Evolutionary conservation across 495 filamentous ascomycete genomes (phyloP).

Genomic region (Penicillium argentinense): DNA sequence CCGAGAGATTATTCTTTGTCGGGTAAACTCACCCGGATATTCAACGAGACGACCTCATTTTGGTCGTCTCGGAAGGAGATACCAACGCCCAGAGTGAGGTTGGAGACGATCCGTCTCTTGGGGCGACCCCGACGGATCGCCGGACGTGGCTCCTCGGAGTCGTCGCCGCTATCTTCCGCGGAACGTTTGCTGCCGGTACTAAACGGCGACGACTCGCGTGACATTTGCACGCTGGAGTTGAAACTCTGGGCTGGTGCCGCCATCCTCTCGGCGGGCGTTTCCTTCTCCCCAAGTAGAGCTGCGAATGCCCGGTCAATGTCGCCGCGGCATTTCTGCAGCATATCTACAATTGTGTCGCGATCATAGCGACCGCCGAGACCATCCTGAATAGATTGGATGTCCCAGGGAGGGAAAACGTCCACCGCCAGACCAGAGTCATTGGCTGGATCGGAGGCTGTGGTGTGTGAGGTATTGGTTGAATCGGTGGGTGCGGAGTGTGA

Average conservation of each 20-base stretch:
- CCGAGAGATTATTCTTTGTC: not conserved
- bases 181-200: conserved; percentile 52
- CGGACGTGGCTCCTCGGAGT: conserved; percentile 35
- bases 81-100: conserved; percentile 45
- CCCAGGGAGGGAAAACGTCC: conserved; percentile 52
- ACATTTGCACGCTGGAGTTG: conserved; percentile 40
- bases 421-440: conserved; percentile 36
- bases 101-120: conserved; percentile 41
- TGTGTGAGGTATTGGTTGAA: conserved; percentile 11
- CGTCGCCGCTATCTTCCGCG: conserved; percentile 46
- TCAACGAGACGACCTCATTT: conserved; percentile 46
- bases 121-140: conserved; percentile 30
- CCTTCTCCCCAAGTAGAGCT: conserved; percentile 54
- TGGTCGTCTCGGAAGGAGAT: conserved; percentile 46
- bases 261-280: conserved; percentile 27
- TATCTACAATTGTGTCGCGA: conserved; percentile 53
- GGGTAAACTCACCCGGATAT: conserved; percentile 33
- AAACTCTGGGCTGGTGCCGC: conserved; percentile 26
- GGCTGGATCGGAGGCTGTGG: conserved; percentile 5
- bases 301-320: conserved; percentile 60
- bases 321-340: conserved; percentile 59
- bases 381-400: conserved; percentile 57
- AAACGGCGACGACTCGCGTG: conserved; percentile 45
- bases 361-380: conserved; percentile 57
- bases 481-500: not conserved